These are phyloP conservation scores for Collybiopsis luxurians DNA, from an alignment of 768 basidiomycete species.

Conservation along the genomic window DNA sequence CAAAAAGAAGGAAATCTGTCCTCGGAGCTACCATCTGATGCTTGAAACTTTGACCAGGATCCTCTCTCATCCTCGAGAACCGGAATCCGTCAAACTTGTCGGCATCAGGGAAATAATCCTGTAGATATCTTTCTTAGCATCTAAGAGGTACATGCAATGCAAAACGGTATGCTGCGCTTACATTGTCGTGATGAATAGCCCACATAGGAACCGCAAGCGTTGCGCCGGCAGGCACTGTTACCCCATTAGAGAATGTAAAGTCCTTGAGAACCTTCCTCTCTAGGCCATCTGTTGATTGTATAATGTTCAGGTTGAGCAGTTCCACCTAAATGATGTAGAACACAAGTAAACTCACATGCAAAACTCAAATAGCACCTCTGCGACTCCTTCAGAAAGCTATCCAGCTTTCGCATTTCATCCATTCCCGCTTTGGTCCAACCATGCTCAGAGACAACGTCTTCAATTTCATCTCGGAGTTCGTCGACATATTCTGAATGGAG, in stretches of 20 bases:
- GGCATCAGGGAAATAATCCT: slow-evolving; percentile 1
- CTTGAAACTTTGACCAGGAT: background rate
- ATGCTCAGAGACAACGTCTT: slow-evolving; percentile 17
- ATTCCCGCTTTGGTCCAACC: slow-evolving; percentile 33
- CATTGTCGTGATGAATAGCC: slow-evolving; percentile 29
- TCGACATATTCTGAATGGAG: slow-evolving; percentile 17
- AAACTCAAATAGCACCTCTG: slow-evolving; percentile 20
- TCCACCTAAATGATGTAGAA: too few species aligned
- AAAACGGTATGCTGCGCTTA: slow-evolving; percentile 3
- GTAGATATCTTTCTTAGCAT: too few species aligned
- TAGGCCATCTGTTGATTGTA: too few species aligned
- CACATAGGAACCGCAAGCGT: slow-evolving; percentile 17
- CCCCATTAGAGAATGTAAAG: slow-evolving; percentile 34
- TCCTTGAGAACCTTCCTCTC: slow-evolving; percentile 27
- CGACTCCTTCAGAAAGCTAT: slow-evolving; percentile 35
- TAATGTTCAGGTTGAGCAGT: too few species aligned
- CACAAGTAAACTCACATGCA: background rate
- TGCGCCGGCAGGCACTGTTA: slow-evolving; percentile 27
- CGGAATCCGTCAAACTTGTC: slow-evolving; percentile 11
- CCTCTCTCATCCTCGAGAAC: slow-evolving; percentile 8
- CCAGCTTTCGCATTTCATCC: slow-evolving; percentile 28
- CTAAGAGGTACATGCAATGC: too few species aligned
- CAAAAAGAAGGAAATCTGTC: background rate
- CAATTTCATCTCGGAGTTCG: slow-evolving; percentile 23
- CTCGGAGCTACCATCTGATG: background rate